phyloP scores from a whole-genome alignment of 1,284 basidiomycete species.

The Vanrija sp. region DNA sequence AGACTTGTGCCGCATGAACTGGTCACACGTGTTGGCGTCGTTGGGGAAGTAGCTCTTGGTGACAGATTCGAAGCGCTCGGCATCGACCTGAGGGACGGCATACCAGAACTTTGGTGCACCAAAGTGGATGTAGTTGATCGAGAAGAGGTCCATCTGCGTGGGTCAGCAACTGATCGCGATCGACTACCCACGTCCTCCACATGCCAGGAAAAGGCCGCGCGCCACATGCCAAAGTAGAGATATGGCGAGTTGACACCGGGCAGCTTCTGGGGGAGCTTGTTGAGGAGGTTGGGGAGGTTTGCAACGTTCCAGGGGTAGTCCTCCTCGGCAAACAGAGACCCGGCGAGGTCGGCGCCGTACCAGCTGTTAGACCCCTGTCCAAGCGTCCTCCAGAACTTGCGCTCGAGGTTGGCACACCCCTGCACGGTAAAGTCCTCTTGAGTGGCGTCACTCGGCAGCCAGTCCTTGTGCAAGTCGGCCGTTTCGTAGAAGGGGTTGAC shows the following conservation, averaged over 20 bases:
- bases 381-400: constrained; percentile 86
- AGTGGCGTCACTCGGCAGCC: constrained; percentile 70
- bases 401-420: constrained; percentile 81
- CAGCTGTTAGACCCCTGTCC: constrained; percentile 69
- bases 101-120: constrained; percentile 97
- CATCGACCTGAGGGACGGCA: constrained; percentile 81
- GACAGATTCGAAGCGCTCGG: constrained; percentile 67
- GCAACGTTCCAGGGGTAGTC: constrained; percentile 91
- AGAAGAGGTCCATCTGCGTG: constrained; percentile 83
- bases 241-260: constrained; percentile 98
- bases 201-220: constrained; percentile 98
- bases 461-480: constrained; percentile 66
- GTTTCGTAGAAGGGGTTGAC: constrained; percentile 58
- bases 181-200: constrained; percentile 64
- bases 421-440: constrained; percentile 74
- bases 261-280: constrained; percentile 61
- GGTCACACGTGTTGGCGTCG: constrained; percentile 76
- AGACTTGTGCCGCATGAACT: constrained; percentile 95
- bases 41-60: constrained; percentile 70
- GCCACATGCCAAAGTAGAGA: constrained; percentile 99
- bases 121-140: constrained; percentile 99
- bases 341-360: constrained; percentile 89
- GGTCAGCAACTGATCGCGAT: neutral
- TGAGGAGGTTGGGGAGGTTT: constrained; percentile 78
- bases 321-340: constrained; percentile 79